phyloP scores from a whole-genome alignment of 306 rosid genomes.

The Malus asiatica region DNA sequence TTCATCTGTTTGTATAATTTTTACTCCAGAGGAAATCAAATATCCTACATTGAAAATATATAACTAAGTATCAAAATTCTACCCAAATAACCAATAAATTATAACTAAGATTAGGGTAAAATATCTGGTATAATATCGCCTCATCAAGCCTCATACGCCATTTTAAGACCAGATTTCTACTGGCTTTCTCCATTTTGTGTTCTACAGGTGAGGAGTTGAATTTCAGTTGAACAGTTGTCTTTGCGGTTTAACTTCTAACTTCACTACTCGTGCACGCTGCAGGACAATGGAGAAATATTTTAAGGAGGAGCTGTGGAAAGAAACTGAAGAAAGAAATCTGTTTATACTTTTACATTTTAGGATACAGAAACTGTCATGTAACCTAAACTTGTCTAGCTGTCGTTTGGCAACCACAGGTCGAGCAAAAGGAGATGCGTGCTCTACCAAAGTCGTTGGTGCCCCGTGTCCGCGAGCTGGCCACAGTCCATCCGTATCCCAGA shows the following conservation, averaged over 20 bases:
- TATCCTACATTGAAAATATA: no score
- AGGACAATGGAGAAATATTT: conserved; percentile 98
- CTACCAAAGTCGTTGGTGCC: conserved; percentile 53
- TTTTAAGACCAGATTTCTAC: not conserved
- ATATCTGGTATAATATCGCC: no score
- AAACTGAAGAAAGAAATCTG: conserved; percentile 41
- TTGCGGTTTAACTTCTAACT: conserved; percentile 7
- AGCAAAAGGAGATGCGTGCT: conserved; percentile 44
- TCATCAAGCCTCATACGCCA: not conserved
- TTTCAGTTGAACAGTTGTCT: not conserved
- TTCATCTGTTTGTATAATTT: no score
- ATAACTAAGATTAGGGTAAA: no score
- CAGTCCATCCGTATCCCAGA: conserved; percentile 82
- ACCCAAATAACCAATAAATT: no score
- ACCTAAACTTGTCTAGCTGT: not conserved
- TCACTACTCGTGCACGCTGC: conserved; percentile 25
- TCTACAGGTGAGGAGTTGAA: not conserved
- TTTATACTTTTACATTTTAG: not conserved
- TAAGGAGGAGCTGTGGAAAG: conserved; percentile 51
- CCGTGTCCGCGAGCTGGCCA: conserved; percentile 78
- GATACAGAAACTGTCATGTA: not conserved
- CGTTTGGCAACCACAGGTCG: conserved; percentile 45
- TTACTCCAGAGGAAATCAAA: no score
- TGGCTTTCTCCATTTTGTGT: conserved; percentile 7
- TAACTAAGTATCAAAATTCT: no score